phyloP scores from a whole-genome alignment of 2,329 filamentous ascomycete species.

The Monosporascus cannonballus region DNA sequence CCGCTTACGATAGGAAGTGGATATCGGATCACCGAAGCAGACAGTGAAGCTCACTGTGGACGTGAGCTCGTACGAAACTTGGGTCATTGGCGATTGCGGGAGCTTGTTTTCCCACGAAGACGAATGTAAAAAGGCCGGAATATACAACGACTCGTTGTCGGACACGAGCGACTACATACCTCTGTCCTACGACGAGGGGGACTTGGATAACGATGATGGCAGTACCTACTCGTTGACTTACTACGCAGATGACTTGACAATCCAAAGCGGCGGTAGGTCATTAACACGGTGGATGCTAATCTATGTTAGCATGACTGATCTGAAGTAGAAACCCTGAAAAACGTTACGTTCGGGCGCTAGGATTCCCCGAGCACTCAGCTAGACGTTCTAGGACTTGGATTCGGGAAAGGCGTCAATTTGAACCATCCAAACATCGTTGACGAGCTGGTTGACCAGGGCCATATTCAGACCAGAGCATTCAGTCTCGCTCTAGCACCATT shows the following conservation, averaged over 20 bases:
- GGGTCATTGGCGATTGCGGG: neutral
- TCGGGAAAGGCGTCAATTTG: constrained; percentile 21
- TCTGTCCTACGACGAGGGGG: neutral
- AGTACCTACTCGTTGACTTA: constrained; percentile 1
- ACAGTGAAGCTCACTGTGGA: neutral
- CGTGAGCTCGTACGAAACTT: neutral
- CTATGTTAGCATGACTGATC: neutral
- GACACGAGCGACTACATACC: neutral
- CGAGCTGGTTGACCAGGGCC: constrained; percentile 20
- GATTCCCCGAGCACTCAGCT: constrained; percentile 16
- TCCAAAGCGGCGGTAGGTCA: neutral
- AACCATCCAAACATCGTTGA: constrained; percentile 25
- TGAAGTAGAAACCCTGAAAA: constrained; percentile 7
- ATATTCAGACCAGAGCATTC: constrained; percentile 23
- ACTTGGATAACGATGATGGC: constrained; percentile 1
- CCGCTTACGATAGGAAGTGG: neutral
- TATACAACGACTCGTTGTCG: constrained; percentile 1
- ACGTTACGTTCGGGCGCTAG: constrained; percentile 26
- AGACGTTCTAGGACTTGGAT: constrained; percentile 28
- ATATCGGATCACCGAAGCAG: constrained; percentile 2
- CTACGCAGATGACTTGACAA: constrained; percentile 1
- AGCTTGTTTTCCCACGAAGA: neutral
- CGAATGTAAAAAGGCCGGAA: neutral
- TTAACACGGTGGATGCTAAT: too few relatives aligned
- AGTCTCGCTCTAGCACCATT: constrained; percentile 27